Conservation (phyloP, 371 early-diverging fungal species). For the Blyttiomyces sp. region DNA sequence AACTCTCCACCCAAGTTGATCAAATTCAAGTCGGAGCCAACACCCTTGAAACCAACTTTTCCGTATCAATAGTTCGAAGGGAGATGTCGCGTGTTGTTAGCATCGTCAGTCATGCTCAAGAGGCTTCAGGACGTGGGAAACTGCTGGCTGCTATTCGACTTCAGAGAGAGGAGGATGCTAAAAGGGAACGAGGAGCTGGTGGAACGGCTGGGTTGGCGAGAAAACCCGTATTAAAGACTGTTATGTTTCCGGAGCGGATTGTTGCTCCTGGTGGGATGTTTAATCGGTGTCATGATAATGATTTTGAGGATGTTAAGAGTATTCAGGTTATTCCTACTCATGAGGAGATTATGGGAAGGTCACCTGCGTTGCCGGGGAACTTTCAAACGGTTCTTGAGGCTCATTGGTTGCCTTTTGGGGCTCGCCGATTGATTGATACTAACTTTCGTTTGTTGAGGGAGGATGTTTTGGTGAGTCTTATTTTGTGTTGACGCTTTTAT, state of each 20-base stretch:
- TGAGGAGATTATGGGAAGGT: conserved; percentile 31
- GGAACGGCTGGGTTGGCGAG: background rate
- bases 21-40: background rate
- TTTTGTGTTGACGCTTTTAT: too few relatives aligned
- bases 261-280: background rate
- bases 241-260: background rate
- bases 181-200: background rate
- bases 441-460: conserved; percentile 65
- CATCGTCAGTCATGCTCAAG: conserved; percentile 13
- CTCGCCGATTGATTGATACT: conserved; percentile 58
- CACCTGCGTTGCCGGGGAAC: conserved; percentile 53
- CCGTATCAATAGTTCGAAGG: background rate
- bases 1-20: background rate
- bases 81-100: conserved; percentile 6
- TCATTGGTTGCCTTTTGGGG: conserved; percentile 45
- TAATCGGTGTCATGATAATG: conserved; percentile 41
- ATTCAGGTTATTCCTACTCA: conserved; percentile 46
- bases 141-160: background rate
- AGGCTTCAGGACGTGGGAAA: background rate
- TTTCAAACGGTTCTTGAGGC: conserved; percentile 13
- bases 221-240: background rate
- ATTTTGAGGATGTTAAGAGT: conserved; percentile 28
- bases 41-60: background rate
- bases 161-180: too few relatives aligned
- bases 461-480: conserved; percentile 51